phyloP scores from a whole-genome alignment of 2,329 filamentous ascomycete genomes.

The Fusarium sp. region DNA sequence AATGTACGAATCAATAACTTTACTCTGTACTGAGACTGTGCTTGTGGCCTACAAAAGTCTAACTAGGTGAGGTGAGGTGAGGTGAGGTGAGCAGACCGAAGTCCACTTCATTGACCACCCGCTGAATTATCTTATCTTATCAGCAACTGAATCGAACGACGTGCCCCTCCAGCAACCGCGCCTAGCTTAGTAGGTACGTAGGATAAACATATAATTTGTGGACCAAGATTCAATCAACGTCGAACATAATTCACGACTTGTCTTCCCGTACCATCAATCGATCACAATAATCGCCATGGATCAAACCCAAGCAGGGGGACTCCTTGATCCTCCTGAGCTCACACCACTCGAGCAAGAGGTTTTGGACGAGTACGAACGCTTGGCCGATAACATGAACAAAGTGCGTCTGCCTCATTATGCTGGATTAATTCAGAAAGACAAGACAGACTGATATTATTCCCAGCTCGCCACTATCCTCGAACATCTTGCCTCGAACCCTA shows the following conservation, averaged over 20 bases:
- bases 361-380: constrained; percentile 88
- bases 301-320: constrained; percentile 29
- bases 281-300: constrained; percentile 25
- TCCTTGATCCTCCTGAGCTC: constrained; percentile 64
- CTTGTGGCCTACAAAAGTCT: background rate
- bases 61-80: background rate
- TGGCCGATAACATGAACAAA: constrained; percentile 91
- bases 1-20: constrained; percentile 22
- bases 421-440: background rate
- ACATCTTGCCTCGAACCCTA: constrained; percentile 73
- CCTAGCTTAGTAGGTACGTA: background rate
- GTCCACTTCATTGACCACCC: background rate
- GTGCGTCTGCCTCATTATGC: constrained; percentile 55
- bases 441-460: background rate
- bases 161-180: constrained; percentile 12
- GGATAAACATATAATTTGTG: constrained; percentile 6
- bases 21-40: background rate
- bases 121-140: constrained; percentile 5
- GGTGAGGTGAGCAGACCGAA: background rate
- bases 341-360: constrained; percentile 91
- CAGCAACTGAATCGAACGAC: background rate
- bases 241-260: background rate
- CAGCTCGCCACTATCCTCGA: constrained; percentile 69
- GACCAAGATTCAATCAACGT: background rate
- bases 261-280: background rate